These are phyloP conservation scores for Lactarius hengduanensis DNA, from an alignment of 768 basidiomycete species.

Conservation along the genomic window DNA sequence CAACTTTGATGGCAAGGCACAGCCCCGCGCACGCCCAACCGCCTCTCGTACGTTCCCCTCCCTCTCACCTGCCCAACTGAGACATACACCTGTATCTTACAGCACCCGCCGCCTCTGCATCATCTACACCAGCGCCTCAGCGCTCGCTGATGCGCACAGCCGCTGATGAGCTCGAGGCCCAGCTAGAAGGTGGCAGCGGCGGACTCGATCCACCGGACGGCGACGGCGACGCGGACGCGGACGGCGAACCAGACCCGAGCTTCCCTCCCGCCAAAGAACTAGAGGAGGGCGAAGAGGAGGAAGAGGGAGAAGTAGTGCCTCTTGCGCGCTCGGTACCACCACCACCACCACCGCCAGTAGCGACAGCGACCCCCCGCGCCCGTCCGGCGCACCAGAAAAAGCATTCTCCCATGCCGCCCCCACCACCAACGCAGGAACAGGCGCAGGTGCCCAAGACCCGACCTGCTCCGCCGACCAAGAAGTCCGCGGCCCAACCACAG, in stretches of 20 bases:
- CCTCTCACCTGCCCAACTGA: not conserved
- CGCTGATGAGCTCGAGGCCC: slow-evolving; percentile 32
- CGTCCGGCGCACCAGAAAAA: slow-evolving; percentile 13
- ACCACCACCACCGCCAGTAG: no score
- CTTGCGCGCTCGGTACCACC: slow-evolving; percentile 6
- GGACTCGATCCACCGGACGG: slow-evolving; percentile 23
- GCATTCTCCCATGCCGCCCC: not conserved
- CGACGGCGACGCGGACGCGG: slow-evolving; percentile 36
- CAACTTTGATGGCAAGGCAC: slow-evolving; percentile 14
- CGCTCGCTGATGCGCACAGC: slow-evolving; percentile 19
- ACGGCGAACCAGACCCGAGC: slow-evolving; percentile 36
- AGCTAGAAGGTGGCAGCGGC: slow-evolving; percentile 27
- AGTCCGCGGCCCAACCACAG: slow-evolving; percentile 28
- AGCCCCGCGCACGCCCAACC: slow-evolving; percentile 19
- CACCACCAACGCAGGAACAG: not conserved
- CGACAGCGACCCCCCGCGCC: not conserved
- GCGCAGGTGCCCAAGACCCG: not conserved
- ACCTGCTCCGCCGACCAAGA: slow-evolving; percentile 13
- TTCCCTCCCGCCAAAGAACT: not conserved
- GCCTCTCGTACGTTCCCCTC: slow-evolving; percentile 24
- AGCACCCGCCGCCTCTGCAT: slow-evolving; percentile 8
- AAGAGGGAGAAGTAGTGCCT: slow-evolving; percentile 22
- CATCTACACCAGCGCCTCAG: slow-evolving; percentile 16
- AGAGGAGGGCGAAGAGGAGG: slow-evolving; percentile 17
- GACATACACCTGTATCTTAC: not conserved